A percentile compares a stretch with the other conserved stretches of the same genome.
Conservation (phyloP, 257 asterid species). For the Solanum bulbocastanum region DNA sequence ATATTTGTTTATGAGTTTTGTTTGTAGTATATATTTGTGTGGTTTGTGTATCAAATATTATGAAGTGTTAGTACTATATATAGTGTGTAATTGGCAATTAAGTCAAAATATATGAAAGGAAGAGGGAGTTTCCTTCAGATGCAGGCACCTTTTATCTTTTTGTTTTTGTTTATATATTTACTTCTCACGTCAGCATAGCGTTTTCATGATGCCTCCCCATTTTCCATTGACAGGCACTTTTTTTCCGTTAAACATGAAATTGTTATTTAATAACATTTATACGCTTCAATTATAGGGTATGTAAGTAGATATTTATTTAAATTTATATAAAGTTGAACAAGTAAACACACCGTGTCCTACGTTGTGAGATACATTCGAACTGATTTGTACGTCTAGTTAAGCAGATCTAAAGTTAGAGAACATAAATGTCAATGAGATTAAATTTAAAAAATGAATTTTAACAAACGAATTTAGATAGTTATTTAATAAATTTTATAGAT, state of each 20-base stretch:
- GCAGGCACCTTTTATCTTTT: neutral
- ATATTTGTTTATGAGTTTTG: neutral
- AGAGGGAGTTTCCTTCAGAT: slow-evolving; percentile 3
- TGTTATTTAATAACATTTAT: too few relatives aligned
- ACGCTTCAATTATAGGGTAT: neutral
- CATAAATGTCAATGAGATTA: neutral
- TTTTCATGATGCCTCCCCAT: slow-evolving; percentile 7
- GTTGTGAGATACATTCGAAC: neutral
- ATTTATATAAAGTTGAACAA: neutral
- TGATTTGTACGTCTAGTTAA: neutral
- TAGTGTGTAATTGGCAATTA: neutral
- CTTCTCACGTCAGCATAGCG: slow-evolving; percentile 6
- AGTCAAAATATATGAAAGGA: neutral
- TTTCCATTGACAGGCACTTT: neutral
- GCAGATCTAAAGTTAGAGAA: too few relatives aligned
- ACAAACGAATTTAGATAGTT: neutral
- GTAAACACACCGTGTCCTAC: too few relatives aligned
- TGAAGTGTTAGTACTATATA: neutral
- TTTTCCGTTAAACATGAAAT: too few relatives aligned
- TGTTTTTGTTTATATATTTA: neutral
- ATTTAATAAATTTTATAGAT: neutral
- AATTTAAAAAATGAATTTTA: too few relatives aligned
- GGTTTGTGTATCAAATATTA: neutral
- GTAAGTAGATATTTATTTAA: too few relatives aligned
- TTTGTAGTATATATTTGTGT: neutral